A percentile compares a stretch with the other conserved stretches of the same genome.
Evolutionary conservation across 306 rosid species (phyloP).

Genomic region (Citrullus mucosospermus): DNA sequence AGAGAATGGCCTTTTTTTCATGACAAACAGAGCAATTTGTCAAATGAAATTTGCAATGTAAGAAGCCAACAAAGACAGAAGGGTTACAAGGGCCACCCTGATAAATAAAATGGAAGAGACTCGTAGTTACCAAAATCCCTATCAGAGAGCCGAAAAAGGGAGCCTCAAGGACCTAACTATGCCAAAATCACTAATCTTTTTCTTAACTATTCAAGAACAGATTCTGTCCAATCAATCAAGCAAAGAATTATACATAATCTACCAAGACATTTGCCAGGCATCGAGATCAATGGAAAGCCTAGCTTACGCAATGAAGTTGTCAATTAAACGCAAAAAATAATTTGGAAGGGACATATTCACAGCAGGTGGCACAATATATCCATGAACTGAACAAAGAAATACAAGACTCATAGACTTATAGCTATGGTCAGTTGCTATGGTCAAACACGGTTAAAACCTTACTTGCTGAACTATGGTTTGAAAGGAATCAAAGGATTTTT

Average conservation of each 20-base stretch:
- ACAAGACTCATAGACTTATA: background rate
- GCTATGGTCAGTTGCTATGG: too few species aligned
- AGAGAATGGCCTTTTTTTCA: background rate
- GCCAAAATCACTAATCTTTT: background rate
- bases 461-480: too few species aligned
- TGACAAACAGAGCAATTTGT: background rate
- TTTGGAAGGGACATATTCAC: background rate
- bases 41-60: background rate
- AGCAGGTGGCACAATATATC: background rate
- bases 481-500: too few species aligned
- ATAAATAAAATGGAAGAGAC: background rate
- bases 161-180: background rate
- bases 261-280: background rate
- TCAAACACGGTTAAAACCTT: too few species aligned
- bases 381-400: background rate
- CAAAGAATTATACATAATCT: background rate
- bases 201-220: background rate
- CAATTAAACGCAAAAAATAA: background rate
- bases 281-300: background rate
- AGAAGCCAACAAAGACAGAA: background rate
- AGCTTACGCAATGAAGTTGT: background rate
- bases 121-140: background rate
- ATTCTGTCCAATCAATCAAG: background rate
- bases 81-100: background rate
- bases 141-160: background rate